Evolutionary conservation across 768 basidiomycete genomes (phyloP), one percentile per base, ranked within the genome.

Genomic region (Mycena chlorophos): DNA sequence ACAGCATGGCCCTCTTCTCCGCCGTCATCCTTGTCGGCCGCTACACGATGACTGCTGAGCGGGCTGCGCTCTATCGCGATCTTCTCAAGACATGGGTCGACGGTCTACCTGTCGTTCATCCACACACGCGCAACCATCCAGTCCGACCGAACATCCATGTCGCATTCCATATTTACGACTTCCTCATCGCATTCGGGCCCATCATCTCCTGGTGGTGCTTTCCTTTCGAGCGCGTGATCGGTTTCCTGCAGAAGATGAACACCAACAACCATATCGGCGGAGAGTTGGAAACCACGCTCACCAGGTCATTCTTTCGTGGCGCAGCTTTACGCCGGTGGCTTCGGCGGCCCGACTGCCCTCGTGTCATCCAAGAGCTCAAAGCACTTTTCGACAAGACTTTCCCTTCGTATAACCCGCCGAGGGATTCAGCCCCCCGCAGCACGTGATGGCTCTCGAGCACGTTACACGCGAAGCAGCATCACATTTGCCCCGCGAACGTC

Each of bases 131-230:
- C 2, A n/a, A 49, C 29, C 51, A 55, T 25, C 1, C 14, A 2
- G 12, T 55, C 1, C 19, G 51, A 2, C 51, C 61, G 2, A 73
- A 69, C 38, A 20, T 63, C 13, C 72, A 73, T 48, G 54, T 66
- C 8, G 56, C 67, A 1, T 59, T 73, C 39, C 75, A 75, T 49
- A 38, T 76, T 2, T 55, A 64, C 17, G 65, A 74, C 16, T 74
- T 72, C 45, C 56, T 74, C 1, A 8, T 61, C 0, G 53, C 66
- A 1, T 75, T 73, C 54, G 70, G 76, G 0, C 72, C 73, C 5
- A 57, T 71, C 1, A 63, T 55, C 2, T 68, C 66, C 1, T 78
- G 74, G 77, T 75, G 69, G 70, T 63, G 57, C 17, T 76, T 73
- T 56, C 70, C 71, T 0, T 75, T 74, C 52, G 71, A 77, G 52